A percentile compares a stretch with the other conserved stretches of the same genome.
Evolutionary conservation across 495 filamentous ascomycete genomes (phyloP).

Genomic region (Aspergillus campestris): DNA sequence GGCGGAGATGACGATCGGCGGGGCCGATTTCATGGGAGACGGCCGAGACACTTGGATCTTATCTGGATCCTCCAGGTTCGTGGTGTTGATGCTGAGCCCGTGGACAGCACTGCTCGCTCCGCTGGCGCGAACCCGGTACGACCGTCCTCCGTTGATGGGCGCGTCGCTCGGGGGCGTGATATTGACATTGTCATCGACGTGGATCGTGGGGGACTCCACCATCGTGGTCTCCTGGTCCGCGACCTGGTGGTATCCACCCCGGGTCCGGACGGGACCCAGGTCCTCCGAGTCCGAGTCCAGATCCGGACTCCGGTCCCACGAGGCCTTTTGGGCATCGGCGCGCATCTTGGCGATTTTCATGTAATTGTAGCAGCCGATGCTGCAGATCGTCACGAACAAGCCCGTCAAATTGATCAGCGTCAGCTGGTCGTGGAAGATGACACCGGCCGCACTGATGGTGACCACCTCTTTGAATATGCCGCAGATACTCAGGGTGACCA

Average conservation of each 20-base stretch:
- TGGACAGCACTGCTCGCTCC: conserved; percentile 22
- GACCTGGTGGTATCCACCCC: conserved; percentile 21
- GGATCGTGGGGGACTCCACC: conserved; percentile 9
- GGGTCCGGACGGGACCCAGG: conserved; percentile 15
- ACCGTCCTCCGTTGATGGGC: conserved; percentile 15
- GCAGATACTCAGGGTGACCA: conserved; percentile 92
- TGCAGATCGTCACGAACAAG: conserved; percentile 75
- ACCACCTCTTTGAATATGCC: conserved; percentile 99
- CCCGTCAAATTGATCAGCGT: conserved; percentile 86
- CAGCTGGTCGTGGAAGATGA: conserved; percentile 83
- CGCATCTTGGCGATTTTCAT: conserved; percentile 91
- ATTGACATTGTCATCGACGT: conserved; percentile 23
- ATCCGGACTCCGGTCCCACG: conserved; percentile 23
- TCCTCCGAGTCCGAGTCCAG: conserved; percentile 27
- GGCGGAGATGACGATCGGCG: conserved; percentile 24
- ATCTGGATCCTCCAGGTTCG: conserved; percentile 27
- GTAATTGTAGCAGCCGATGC: conserved; percentile 87
- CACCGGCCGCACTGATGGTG: conserved; percentile 81
- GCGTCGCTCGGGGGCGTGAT: conserved; percentile 18
- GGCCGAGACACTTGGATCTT: conserved; percentile 7
- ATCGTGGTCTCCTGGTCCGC: conserved; percentile 19
- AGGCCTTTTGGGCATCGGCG: conserved; percentile 43
- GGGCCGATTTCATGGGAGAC: conserved; percentile 28
- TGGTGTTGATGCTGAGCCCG: conserved; percentile 25
- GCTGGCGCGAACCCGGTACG: conserved; percentile 31